Conservation (phyloP, 2,329 filamentous ascomycete genomes). For the Botryotinia convoluta region DNA sequence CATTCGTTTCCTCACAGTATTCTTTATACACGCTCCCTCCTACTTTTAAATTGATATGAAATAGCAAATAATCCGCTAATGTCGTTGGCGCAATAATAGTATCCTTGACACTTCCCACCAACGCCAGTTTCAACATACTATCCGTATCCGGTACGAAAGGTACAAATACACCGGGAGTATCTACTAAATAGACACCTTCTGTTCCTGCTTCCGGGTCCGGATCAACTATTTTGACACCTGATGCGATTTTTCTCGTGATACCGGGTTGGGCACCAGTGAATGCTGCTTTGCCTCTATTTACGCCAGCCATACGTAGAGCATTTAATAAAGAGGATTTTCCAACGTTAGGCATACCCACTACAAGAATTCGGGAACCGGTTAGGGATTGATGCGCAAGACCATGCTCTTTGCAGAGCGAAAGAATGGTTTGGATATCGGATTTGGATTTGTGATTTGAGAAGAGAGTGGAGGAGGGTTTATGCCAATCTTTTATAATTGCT, state of each 20-base stretch:
- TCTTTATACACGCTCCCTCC: constrained; percentile 38
- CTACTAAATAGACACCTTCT: constrained; percentile 69
- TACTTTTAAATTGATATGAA: constrained; percentile 62
- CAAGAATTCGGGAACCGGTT: constrained; percentile 79
- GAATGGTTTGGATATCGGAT: constrained; percentile 42
- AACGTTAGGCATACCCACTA: constrained; percentile 97
- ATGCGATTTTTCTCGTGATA: constrained; percentile 80
- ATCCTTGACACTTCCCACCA: constrained; percentile 89
- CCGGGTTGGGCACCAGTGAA: constrained; percentile 84
- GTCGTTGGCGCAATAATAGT: constrained; percentile 74
- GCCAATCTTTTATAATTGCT: constrained; percentile 52
- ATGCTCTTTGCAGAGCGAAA: constrained; percentile 51
- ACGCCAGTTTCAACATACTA: constrained; percentile 90
- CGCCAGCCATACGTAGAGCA: constrained; percentile 68
- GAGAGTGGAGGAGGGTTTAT: constrained; percentile 49
- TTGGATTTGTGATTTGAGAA: constrained; percentile 52
- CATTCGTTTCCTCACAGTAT: constrained; percentile 75
- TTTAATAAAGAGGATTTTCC: constrained; percentile 97
- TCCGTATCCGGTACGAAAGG: constrained; percentile 84
- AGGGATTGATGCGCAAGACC: constrained; percentile 56
- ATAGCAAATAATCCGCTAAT: constrained; percentile 88
- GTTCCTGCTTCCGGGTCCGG: constrained; percentile 44
- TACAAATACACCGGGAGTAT: constrained; percentile 93
- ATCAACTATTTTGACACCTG: constrained; percentile 76
- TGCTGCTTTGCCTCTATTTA: constrained; percentile 67